Evolutionary conservation across 1,139 yeast species (phyloP), one percentile per base, ranked within the genome.

Genomic region (Candida sanyaensis): DNA sequence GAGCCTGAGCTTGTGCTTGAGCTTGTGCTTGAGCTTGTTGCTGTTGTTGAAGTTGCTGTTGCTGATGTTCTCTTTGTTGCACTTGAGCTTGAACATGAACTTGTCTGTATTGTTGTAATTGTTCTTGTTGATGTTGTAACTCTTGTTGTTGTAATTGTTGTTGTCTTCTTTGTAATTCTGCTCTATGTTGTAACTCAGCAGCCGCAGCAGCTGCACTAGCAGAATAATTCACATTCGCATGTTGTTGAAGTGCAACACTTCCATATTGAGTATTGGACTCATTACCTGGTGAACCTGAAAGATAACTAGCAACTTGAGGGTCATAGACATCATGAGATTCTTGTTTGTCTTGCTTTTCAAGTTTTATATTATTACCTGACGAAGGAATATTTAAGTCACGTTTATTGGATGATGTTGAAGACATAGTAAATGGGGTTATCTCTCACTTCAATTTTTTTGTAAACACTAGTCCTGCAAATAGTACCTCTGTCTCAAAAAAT

Each of bases 201-300:
- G 61, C 61, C 23, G 53, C 61, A 23, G 50, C 37, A 36, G 49
- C 45, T 17, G 45, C 26, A 29, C 66, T 44, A 56, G 64, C 36
- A 50, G 58, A 38, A 59, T 65, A 32, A 69, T 57, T 39, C 66
- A 60, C 54, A 72, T 58, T 53, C 66, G 71, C 55, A 63, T 65
- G 44, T 68, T 64, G 40, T 69, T 66, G 30, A 71, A 65, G 44
- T 70, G 71, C 65, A 63, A 67, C 64, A 64, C 64, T 46, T 36
- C 37, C 36, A 36, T 39, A 46, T 7, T 44, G 23, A 12, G 23
- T 36, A 10, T 42, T 31, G 30, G 44, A 33, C 6, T 42, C 45
- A n/a, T 31, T 31, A 28, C n/a, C 33, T 23, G 24, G 28, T 3
- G 37, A 3, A 11, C 17, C 26, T 9, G 42, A n/a, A 6, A 47